Base-by-base conservation (phyloP, 176 grass and related monocot species). In the Zea luxurians region DNA sequence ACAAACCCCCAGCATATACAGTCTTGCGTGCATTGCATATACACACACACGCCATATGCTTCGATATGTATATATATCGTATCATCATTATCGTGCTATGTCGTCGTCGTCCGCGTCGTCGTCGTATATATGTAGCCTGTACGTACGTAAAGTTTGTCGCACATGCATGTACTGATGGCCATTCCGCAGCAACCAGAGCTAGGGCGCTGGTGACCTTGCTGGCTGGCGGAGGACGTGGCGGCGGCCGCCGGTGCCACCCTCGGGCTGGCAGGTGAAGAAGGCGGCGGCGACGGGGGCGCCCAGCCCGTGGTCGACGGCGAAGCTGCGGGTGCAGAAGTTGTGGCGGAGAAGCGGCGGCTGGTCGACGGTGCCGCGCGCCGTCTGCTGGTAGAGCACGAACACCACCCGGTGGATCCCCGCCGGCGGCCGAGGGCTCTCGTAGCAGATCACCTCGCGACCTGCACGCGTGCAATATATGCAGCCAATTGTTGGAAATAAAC, bases 391-490 rank as follows among this genome's bases (percentile, higher is more conserved):
- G 18, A 91, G 74, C 42, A 77, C 81, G 34, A 91, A 70, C 40
- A 79, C 82, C 77, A 91, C n/a, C 35, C 85, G 71, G 50, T 91
- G 89, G 71, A 91, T 91, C n/a, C 85, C 89, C 10, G 71, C 79
- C 44, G 13, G 6, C 4, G 89, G 89, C 46, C 64, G 66, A 0
- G 89, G 89, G 48, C 77, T 75, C 61, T 91, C 89, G 70, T 91
- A 91, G 77, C 81, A 91, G 0, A 85, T 4, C n/a, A 85, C 21
- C 78, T 88, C 85, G 5, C 35, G 76, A 5, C 85, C 89, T 91
- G 83, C 66, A 18, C 35, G n/a, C 15, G 17, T 40, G 3, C 27
- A 27, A 27, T 27, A 27, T 27, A 27, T 55, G 52, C 10, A 70
- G 10, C 27, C 60, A 27, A 27, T 27, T 27, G 27, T 27, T 27